A percentile compares a stretch with the other conserved stretches of the same genome.
Conservation (phyloP, 108 stramenopile species). For the Aureococcus anophagefferens region DNA sequence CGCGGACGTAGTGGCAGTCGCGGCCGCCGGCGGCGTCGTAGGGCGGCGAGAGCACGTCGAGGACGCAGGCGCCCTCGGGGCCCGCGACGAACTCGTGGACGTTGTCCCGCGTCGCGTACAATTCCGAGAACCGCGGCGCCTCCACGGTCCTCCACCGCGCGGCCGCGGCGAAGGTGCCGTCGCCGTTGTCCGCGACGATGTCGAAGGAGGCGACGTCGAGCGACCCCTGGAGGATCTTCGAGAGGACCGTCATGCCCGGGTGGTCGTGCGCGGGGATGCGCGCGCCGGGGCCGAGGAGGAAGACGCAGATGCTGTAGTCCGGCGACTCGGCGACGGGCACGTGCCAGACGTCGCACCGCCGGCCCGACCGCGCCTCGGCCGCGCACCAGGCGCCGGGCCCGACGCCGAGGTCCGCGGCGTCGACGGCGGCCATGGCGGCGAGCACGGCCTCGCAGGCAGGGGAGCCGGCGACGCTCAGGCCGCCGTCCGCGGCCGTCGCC, state of each 20-base stretch:
- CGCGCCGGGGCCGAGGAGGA: constrained; percentile 77
- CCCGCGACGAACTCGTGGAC: constrained; percentile 83
- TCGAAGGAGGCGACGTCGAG: constrained; percentile 61
- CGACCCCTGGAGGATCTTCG: constrained; percentile 73
- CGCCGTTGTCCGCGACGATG: constrained; percentile 39
- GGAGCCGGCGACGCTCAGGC: too few species aligned
- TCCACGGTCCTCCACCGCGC: too few species aligned
- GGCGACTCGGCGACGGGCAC: constrained; percentile 66
- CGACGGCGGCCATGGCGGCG: constrained; percentile 7
- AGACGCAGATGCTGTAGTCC: constrained; percentile 72
- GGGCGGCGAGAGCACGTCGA: constrained; percentile 85
- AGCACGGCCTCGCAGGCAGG: too few species aligned
- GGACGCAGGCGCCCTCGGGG: constrained; percentile 68
- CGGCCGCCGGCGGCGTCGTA: constrained; percentile 67
- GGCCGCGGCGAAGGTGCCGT: constrained; percentile 27
- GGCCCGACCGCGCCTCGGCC: too few species aligned
- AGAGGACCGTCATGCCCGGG: constrained; percentile 81
- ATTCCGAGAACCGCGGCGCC: too few species aligned
- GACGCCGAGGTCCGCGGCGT: neutral
- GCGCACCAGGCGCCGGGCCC: too few species aligned
- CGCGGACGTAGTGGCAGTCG: constrained; percentile 80
- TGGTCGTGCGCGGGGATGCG: constrained; percentile 88
- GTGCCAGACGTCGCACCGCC: too few species aligned
- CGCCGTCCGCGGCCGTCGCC: too few species aligned
- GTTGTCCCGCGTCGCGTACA: constrained; percentile 72